Evolutionary conservation across 139 green algal genomes (phyloP), one percentile per base, ranked within the genome.

Genomic region (Picochlorum sp.): DNA sequence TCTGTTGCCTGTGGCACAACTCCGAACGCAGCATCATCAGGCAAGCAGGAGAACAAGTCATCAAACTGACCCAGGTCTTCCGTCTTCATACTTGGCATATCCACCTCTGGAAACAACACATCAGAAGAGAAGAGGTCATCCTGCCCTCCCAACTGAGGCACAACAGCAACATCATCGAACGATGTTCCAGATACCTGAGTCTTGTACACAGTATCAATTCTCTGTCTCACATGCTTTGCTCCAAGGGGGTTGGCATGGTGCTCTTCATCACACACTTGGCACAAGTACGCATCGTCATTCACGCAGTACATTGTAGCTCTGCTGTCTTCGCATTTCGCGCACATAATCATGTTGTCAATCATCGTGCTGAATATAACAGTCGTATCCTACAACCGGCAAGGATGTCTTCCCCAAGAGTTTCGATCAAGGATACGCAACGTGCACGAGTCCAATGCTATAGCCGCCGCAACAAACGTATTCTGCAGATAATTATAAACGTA

Each of bases 241-340:
- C 34, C 34, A 41, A 41, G 34, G 2, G 34, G 34, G 9, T 41
- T 41, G 34, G 55, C 16, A 56, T 77, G 71, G 18, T 59, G 21
- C 26, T 23, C 54, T 11, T 50, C 60, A 26, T 77, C 71, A 60
- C 71, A 77, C 21, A 26, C 15, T 11, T 30, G 3, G 65, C 71
- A 77, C 47, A 77, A 26, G 45, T 63, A 16, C 1, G 65, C 71
- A 60, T 73, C 71, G 44, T 77, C 71, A 31, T 77, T 77, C 7
- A 69, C 52, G 65, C 71, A 77, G 60, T 54, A 77, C 2, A 73
- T 4, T 10, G n/a, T 24, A 1, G 71, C 71, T 4, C 47, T 38
- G 47, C 63, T 26, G 2, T 13, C 15, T 20, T 34, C 38, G 64
- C 70, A 77, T 4, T 68, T 21, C 8, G 65, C 64, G 34, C 70